Evolutionary conservation across 345 rosid genomes (phyloP), one percentile per base, ranked within the genome.

Genomic region (Kandelia obovata): DNA sequence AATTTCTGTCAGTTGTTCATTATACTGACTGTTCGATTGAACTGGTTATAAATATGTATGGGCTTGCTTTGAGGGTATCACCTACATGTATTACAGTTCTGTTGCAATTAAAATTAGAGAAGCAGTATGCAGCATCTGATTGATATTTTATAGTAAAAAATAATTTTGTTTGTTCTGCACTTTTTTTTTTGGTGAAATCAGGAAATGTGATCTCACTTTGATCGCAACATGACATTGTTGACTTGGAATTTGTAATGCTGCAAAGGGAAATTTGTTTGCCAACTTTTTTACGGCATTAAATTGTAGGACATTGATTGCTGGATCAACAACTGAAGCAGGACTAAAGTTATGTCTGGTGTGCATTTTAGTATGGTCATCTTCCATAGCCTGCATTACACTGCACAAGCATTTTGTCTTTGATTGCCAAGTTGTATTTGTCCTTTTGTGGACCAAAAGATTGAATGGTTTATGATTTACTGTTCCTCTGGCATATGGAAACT

Each of bases 31-130:
- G 62, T 53, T 30, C 53, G 57, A 37, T 64, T 58, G 66, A 59
- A 71, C 31, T 73, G 80, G 66, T 70, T 77, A 61, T 34, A 43
- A 69, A 53, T 46, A 46, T 69, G 60, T 17, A 53, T 30, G 65
- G 64, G 57, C 66, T 65, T 56, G 25, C 51, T 59, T 69, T 59
- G 25, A 58, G 61, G 46, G 58, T 53, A 65, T 35, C 58, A 35
- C 61, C 56, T 73, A 23, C 46, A 53, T 59, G 23, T 66, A 17
- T 68, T 35, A 32, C 53, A 61, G 70, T 43, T 57, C 62, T 59
- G 37, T 10, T 68, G 66, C 31, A 62, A 53, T 17, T 4, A 20
- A 5, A 16, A 56, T 23, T 21, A 11, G 39, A 39, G 28, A 19
- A 57, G 25, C 58, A 37, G 4, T 30, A 17, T 16, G 7, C 27